Base-by-base conservation (phyloP, 345 rosid species). In the Anacardium occidentale region DNA sequence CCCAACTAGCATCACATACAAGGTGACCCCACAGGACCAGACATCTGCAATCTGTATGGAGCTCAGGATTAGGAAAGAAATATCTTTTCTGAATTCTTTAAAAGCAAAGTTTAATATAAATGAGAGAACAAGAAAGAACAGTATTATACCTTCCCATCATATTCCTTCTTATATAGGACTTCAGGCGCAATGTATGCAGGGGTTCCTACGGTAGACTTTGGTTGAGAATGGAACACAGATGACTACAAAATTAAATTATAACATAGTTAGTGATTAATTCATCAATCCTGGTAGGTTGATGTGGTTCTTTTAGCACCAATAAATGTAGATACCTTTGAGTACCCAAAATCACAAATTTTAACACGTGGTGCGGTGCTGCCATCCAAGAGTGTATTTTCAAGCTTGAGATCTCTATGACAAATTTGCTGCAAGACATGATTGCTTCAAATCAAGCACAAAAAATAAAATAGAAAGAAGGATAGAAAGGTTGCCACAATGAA, bases 141-240 rank as follows among this genome's bases (percentile, higher is more conserved):
- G 4, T 29, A 57, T 64, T 59, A 64, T 72, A 85, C 88, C 78
- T 86, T 90, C 62, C 91, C 90, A 50, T 90, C 89, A 70, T 90
- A 90, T 40, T 86, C 87, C 77, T 74, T 83, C 66, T 67, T 88
- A 0, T 82, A 78, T 22, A 90, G 82, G 15, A 90, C 87, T 79
- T 88, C 92, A 14, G 94, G 92, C 51, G 92, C 94, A 53, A 90
- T 83, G 64, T 86, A 86, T 69, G 92, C 92, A 7, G 92, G 92
- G 68, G 90, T 87, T 81, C 94, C 94, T 4, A 86, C 94, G 4
- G 88, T 81, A 44, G 95, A 78, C 83, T 90, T 90, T 59, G 95
- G 95, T 53, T 90, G 95, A 14, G 95, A 90, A 81, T 90, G 89
- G 21, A 90, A 81, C 64, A 90, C 89, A 61, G 84, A 78, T 51